A percentile compares a stretch with the other conserved stretches of the same genome.
These are phyloP conservation scores for Babesia sp. DNA, from an alignment of 169 alveolate genomes.

Conservation along the genomic window DNA sequence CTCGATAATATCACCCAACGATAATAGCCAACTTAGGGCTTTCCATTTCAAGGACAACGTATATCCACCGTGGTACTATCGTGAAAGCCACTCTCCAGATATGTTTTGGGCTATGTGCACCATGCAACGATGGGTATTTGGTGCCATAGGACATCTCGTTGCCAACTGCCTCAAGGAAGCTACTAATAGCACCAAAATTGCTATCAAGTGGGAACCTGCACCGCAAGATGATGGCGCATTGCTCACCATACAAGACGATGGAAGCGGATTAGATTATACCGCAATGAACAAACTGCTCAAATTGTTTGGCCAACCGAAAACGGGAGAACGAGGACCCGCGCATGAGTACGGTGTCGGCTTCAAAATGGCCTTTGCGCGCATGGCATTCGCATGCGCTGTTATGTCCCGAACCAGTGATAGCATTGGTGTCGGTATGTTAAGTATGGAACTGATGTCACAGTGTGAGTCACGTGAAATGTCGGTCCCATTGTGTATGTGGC, in stretches of 20 bases:
- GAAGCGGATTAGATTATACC: slow-evolving; percentile 77
- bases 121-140: slow-evolving; percentile 83
- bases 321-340: slow-evolving; percentile 52
- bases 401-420: slow-evolving; percentile 84
- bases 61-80: slow-evolving; percentile 77
- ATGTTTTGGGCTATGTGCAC: slow-evolving; percentile 77
- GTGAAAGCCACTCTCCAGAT: slow-evolving; percentile 81
- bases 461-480: slow-evolving; percentile 79
- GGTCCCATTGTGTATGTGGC: slow-evolving; percentile 87
- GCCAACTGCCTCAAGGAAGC: slow-evolving; percentile 76
- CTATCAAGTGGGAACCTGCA: slow-evolving; percentile 70
- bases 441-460: slow-evolving; percentile 80
- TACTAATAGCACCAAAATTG: slow-evolving; percentile 69
- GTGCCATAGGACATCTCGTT: slow-evolving; percentile 82
- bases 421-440: slow-evolving; percentile 86
- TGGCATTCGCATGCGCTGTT: slow-evolving; percentile 83
- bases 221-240: slow-evolving; percentile 77
- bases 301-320: slow-evolving; percentile 75
- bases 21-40: slow-evolving; percentile 58
- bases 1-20: slow-evolving; percentile 54
- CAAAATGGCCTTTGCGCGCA: slow-evolving; percentile 85
- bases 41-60: slow-evolving; percentile 27
- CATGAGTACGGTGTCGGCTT: slow-evolving; percentile 86
- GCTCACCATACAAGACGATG: slow-evolving; percentile 82
- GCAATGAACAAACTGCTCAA: slow-evolving; percentile 77